Conservation (phyloP, 805 yeast species). For the Cyberlindnera mycetangii region DNA sequence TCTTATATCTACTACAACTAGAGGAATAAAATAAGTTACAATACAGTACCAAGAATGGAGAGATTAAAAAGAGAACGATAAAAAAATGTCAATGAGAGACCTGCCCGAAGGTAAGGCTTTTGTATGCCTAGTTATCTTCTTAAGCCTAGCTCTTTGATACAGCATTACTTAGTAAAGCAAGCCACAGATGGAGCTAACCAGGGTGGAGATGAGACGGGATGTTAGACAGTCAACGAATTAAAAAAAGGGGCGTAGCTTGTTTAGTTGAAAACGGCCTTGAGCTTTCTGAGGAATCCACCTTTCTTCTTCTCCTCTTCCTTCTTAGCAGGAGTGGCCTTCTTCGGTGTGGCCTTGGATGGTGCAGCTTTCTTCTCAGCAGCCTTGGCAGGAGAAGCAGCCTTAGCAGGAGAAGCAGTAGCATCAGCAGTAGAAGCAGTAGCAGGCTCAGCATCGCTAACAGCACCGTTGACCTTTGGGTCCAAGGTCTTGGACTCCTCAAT, state of each 20-base stretch:
- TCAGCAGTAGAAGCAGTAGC: conserved; percentile 10
- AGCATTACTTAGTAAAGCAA: too few relatives aligned
- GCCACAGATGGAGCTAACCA: too few relatives aligned
- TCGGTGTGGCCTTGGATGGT: conserved; percentile 7
- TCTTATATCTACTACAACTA: too few relatives aligned
- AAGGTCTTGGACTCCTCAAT: conserved; percentile 21
- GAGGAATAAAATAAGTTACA: too few relatives aligned
- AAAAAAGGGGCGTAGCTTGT: background rate
- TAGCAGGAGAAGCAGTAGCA: conserved; percentile 2
- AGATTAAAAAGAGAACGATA: too few relatives aligned
- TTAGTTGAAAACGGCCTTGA: conserved; percentile 21
- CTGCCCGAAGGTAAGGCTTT: too few relatives aligned
- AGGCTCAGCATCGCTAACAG: background rate
- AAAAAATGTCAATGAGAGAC: too few relatives aligned
- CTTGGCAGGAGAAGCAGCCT: conserved; percentile 2
- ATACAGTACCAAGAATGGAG: too few relatives aligned
- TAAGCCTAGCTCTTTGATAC: too few relatives aligned
- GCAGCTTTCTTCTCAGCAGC: conserved; percentile 3
- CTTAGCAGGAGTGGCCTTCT: conserved; percentile 10
- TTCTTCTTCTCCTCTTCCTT: conserved; percentile 24
- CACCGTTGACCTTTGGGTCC: conserved; percentile 19
- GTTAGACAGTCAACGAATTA: background rate
- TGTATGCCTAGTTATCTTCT: too few relatives aligned
- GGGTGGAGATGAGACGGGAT: background rate
- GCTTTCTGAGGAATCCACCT: conserved; percentile 23